These are phyloP conservation scores for Penicillium paneum DNA, from an alignment of 2,329 filamentous ascomycete genomes.

Conservation along the genomic window DNA sequence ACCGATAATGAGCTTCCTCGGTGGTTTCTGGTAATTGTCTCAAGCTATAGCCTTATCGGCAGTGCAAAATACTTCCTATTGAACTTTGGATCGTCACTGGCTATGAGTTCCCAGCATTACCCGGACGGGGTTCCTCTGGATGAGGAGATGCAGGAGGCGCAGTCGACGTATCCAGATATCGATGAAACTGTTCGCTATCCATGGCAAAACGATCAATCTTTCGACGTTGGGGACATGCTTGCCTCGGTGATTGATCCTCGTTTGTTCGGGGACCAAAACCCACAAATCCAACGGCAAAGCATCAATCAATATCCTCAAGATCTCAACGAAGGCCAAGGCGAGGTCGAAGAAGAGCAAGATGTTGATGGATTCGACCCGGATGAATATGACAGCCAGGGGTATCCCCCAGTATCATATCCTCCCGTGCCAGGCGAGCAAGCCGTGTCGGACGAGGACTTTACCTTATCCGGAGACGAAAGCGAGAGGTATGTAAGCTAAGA, in stretches of 20 bases:
- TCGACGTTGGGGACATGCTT: constrained; percentile 13
- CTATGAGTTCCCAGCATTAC: constrained; percentile 17
- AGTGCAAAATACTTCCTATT: neutral
- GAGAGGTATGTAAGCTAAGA: constrained; percentile 25
- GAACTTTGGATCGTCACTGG: neutral
- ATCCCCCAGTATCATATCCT: constrained; percentile 1
- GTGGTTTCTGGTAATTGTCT: constrained; percentile 7
- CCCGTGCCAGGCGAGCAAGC: constrained; percentile 12
- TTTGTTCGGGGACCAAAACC: constrained; percentile 29
- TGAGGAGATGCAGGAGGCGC: constrained; percentile 21
- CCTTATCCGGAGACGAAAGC: constrained; percentile 24
- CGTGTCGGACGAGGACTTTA: constrained; percentile 27
- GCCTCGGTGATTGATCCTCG: constrained; percentile 34
- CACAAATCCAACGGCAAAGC: constrained; percentile 3
- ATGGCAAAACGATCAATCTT: constrained; percentile 28
- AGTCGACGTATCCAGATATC: constrained; percentile 33
- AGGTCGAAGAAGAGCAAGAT: constrained; percentile 11
- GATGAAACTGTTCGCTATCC: constrained; percentile 34
- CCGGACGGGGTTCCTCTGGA: constrained; percentile 13
- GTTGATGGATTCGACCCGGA: constrained; percentile 16
- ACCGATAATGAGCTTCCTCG: constrained; percentile 17
- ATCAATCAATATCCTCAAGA: constrained; percentile 1
- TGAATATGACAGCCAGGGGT: constrained; percentile 10
- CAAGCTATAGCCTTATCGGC: neutral
- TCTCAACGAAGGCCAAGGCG: constrained; percentile 3